Conservation (phyloP, 2,329 filamentous ascomycete genomes). For the Cryoendolithus antarcticus region DNA sequence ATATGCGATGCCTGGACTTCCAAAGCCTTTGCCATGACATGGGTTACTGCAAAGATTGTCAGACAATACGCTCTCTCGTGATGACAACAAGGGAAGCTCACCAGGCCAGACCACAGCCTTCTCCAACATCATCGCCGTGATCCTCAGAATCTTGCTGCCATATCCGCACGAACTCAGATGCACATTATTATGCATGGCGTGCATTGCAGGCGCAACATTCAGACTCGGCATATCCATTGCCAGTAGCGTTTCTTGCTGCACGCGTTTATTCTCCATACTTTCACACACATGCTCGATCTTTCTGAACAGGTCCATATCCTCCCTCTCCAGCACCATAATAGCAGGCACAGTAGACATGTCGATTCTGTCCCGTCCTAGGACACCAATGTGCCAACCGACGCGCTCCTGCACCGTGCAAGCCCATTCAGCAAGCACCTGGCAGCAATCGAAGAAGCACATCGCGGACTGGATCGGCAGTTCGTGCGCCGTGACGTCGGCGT, state of each 20-base stretch:
- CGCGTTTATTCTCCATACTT: constrained; percentile 66
- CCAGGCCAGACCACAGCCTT: constrained; percentile 88
- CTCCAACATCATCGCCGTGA: constrained; percentile 77
- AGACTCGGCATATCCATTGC: constrained; percentile 32
- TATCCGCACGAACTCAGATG: constrained; percentile 54
- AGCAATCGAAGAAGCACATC: constrained; percentile 87
- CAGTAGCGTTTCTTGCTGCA: constrained; percentile 40
- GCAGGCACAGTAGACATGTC: constrained; percentile 71
- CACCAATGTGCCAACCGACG: constrained; percentile 76
- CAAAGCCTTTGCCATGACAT: constrained; percentile 54
- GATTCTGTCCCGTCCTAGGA: constrained; percentile 71
- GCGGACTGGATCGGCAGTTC: constrained; percentile 84
- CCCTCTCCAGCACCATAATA: constrained; percentile 82
- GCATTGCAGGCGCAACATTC: constrained; percentile 35
- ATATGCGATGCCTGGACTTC: constrained; percentile 53
- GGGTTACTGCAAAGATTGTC: constrained; percentile 41
- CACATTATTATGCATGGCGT: constrained; percentile 26
- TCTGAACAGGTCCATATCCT: constrained; percentile 72
- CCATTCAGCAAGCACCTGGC: constrained; percentile 91
- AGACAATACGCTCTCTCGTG: not conserved
- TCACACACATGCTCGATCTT: constrained; percentile 72
- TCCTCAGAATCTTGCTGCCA: constrained; percentile 69
- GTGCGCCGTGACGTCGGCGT: constrained; percentile 69
- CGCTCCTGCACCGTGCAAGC: constrained; percentile 84
- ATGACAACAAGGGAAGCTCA: constrained; percentile 33